Base-by-base conservation (phyloP, 2,329 filamentous ascomycete genomes). In the Curvularia hawaiiensis region DNA sequence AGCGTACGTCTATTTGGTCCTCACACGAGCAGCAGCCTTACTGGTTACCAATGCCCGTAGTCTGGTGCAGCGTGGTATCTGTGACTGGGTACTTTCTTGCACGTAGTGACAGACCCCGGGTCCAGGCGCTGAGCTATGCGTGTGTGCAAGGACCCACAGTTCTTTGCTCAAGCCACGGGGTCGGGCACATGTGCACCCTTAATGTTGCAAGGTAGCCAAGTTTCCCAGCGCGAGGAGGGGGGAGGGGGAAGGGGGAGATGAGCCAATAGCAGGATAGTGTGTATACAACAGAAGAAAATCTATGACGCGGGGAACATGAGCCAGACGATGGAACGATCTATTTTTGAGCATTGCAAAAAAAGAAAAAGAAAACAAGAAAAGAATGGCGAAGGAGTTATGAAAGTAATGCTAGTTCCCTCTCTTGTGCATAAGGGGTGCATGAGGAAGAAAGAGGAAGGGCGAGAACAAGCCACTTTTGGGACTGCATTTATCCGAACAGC, bases 91-190 rank as follows among this genome's bases (percentile, higher is more conserved):
- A 53, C 43, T 50, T 59, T 54, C 49, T 48, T 6, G 9, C 2
- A 31, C 11, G 10, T 31, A 52, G 33, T 62, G 51, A 63, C 56
- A 62, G 46, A 49, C 39, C 30, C 35, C 14, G n/a, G 33, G 35
- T 5, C 35, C 35, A 38, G 40, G 22, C 30, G 22, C 40, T 26
- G 47, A 43, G 35, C 48, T 50, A 39, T 58, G 59, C 11, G 30
- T 31, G 10, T 31, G 30, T 31, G 30, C 59, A 63, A 51, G 53
- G 60, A 52, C 49, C 54, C 56, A 58, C 49, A 40, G 33, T 40
- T 56, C 58, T 62, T 60, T 57, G 56, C 50, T 43, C 38, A 49
- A 49, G 51, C 49, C 51, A 50, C 49, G 24, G 24, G 7, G 26
- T 28, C 26, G 26, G 26, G 26, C 26, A 12, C 10, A 9, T 31